Evolutionary conservation across 2,329 filamentous ascomycete species (phyloP), one percentile per base, ranked within the genome.

Genomic region (Dactylonectria estremocensis): DNA sequence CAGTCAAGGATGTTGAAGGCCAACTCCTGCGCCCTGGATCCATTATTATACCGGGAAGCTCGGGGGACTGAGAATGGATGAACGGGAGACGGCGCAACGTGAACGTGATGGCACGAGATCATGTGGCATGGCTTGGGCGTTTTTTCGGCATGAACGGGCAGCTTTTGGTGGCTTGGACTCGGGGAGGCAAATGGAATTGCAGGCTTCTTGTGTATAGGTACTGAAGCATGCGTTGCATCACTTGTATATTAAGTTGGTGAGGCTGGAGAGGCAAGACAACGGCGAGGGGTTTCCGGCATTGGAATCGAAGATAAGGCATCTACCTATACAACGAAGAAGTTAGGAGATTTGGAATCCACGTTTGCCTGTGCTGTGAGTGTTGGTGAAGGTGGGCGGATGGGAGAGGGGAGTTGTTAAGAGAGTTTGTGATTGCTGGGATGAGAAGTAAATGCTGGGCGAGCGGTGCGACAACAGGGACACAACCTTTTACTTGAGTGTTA

Each of bases 111-210:
- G 68, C 68, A 77, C 67, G 71, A 74, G 62, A 72, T 72, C 71
- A 78, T 76, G 76, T 68, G 78, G 78, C 78, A 80, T 81, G 78
- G 79, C 76, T 77, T 73, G 67, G 79, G 79, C 79, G 79, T 77
- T 77, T 69, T 69, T 74, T 61, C 54, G 74, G 70, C 63, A 70
- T 67, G 58, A 64, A 56, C 60, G 72, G 74, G 67, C 31, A 58
- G 64, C 56, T 48, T 71, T 66, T 24, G 61, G 53, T 37, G 52
- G 66, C 55, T 54, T 61, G 53, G 61, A 57, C 60, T 68, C 58
- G 59, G 50, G 69, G 62, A 66, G 66, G 66, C 60, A 73, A 68
- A 68, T 66, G 70, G 37, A 68, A 65, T 49, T 69, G 67, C 62
- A 68, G 66, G 61, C 67, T 66, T 67, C 28, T 64, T 72, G 71